These are phyloP conservation scores for Avena insularis DNA, from an alignment of 176 grass and related monocot genomes.

Conservation along the genomic window DNA sequence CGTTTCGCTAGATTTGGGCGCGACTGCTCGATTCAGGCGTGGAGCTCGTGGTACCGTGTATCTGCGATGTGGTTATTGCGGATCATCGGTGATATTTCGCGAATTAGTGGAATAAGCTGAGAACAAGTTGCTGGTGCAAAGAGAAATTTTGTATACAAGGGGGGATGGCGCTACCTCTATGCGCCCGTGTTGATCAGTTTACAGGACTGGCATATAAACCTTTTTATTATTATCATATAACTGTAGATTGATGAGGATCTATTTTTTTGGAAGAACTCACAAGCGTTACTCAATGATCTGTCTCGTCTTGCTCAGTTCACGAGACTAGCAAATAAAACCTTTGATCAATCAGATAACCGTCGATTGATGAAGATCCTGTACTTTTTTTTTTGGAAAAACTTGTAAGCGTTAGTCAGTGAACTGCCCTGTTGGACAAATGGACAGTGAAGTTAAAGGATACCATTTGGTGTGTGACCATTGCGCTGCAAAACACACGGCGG, in stretches of 20 bases:
- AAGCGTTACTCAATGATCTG: background rate
- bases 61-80: background rate
- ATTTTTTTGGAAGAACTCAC: background rate
- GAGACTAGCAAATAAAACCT: background rate
- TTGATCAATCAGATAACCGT: background rate
- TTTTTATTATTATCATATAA: background rate
- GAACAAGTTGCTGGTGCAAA: background rate
- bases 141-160: background rate
- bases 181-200: background rate
- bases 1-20: constrained; percentile 31
- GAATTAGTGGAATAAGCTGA: constrained; percentile 22
- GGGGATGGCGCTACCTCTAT: background rate
- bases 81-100: constrained; percentile 8
- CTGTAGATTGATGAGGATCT: background rate
- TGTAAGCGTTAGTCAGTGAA: background rate
- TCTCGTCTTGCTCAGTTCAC: background rate
- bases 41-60: background rate
- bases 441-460: background rate
- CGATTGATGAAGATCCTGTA: background rate
- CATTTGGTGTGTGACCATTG: background rate
- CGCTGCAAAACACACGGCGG: background rate
- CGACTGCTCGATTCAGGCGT: background rate
- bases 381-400: background rate
- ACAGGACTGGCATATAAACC: background rate
- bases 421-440: background rate